A percentile compares a stretch with the other conserved stretches of the same genome.
These are phyloP conservation scores for Aphanomyces astaci DNA, from an alignment of 352 stramenopile genomes.

Conservation along the genomic window DNA sequence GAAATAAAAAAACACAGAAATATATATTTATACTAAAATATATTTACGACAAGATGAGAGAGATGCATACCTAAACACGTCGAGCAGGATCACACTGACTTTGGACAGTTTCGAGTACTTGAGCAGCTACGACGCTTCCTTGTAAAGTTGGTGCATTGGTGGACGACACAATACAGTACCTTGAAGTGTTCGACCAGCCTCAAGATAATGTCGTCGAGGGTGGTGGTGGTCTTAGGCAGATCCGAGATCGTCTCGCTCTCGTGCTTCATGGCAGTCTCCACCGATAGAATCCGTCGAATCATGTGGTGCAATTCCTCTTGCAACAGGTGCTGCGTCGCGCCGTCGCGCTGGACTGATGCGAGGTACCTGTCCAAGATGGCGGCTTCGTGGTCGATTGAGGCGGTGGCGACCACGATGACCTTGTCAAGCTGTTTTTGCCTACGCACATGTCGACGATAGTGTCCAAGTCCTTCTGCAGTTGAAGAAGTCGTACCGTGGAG, in stretches of 20 bases:
- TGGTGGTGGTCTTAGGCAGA: constrained; percentile 37
- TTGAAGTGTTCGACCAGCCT: constrained; percentile 47
- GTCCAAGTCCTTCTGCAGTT: no score
- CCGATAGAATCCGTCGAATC: constrained; percentile 50
- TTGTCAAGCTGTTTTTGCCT: background rate
- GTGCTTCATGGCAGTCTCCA: constrained; percentile 30
- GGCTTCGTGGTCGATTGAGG: constrained; percentile 19
- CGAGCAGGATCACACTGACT: constrained; percentile 57
- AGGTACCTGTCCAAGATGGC: constrained; percentile 38
- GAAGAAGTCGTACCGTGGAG: no score
- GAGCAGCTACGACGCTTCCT: constrained; percentile 25
- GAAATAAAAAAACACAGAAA: no score
- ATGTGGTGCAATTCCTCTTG: constrained; percentile 66
- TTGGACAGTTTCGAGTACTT: constrained; percentile 51
- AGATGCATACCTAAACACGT: constrained; percentile 45
- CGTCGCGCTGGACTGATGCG: constrained; percentile 33
- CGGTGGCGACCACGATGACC: background rate
- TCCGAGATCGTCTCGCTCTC: constrained; percentile 43
- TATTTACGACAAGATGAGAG: no score
- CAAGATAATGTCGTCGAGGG: constrained; percentile 56
- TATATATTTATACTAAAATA: no score
- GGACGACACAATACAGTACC: background rate
- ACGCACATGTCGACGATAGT: background rate
- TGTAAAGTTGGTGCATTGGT: no score
- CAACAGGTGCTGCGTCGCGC: constrained; percentile 38